Conservation (phyloP, 495 filamentous ascomycete species). For the Rhizodiscina lignyota region DNA sequence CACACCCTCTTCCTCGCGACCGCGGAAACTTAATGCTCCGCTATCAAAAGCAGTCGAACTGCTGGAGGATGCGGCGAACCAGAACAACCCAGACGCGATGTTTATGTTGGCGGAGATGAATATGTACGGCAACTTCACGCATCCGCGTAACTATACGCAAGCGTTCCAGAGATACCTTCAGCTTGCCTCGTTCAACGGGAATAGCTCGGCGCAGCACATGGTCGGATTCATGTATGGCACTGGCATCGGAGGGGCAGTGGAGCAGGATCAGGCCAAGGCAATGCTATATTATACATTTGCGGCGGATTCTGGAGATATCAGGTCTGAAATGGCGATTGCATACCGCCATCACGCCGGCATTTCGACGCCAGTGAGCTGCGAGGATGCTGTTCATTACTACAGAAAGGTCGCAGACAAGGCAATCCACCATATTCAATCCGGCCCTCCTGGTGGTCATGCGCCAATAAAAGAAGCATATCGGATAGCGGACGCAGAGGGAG, state of each 20-base stretch:
- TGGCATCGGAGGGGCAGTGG: conserved; percentile 66
- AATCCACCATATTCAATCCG: conserved; percentile 66
- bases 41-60: conserved; percentile 44
- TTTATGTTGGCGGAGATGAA: conserved; percentile 88
- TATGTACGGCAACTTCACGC: conserved; percentile 86
- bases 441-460: conserved; percentile 77
- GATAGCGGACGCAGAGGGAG: conserved; percentile 76
- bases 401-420: conserved; percentile 89
- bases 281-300: conserved; percentile 91
- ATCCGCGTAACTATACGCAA: conserved; percentile 66
- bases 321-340: conserved; percentile 86
- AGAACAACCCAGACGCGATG: conserved; percentile 74
- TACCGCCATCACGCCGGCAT: conserved; percentile 79
- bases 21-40: conserved; percentile 16
- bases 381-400: conserved; percentile 73
- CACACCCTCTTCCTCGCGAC: conserved; percentile 13
- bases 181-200: conserved; percentile 63
- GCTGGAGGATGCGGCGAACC: conserved; percentile 55
- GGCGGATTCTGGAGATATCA: conserved; percentile 64
- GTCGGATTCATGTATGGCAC: conserved; percentile 93
- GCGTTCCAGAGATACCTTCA: conserved; percentile 71
- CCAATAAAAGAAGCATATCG: conserved; percentile 60
- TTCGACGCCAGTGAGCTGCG: conserved; percentile 69
- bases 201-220: conserved; percentile 88
- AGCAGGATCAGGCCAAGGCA: conserved; percentile 81